Conservation (phyloP, 1,284 basidiomycete genomes). For the Inonotus hispidus region DNA sequence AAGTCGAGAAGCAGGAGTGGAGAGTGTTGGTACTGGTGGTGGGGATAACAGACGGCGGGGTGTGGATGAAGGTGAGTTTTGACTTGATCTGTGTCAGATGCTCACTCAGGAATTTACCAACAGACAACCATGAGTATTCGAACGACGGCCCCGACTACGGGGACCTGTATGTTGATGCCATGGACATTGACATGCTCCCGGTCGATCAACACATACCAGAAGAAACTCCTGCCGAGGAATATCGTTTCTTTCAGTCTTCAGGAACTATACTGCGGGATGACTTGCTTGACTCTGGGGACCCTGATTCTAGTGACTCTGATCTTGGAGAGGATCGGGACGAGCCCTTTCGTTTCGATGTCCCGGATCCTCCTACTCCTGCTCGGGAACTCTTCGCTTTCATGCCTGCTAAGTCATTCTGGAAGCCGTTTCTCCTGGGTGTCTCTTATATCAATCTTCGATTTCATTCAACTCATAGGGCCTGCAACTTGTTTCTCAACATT, state of each 20-base stretch:
- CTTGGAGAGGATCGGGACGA: neutral
- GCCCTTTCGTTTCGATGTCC: neutral
- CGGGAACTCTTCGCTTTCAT: neutral
- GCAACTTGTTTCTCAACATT: neutral
- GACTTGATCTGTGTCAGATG: neutral
- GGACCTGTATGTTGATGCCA: neutral
- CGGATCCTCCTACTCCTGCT: neutral
- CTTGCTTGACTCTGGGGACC: no score
- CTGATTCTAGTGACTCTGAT: neutral
- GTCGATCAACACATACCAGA: neutral
- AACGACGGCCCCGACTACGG: neutral
- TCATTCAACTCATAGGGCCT: neutral
- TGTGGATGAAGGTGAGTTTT: neutral
- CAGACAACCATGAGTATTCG: neutral
- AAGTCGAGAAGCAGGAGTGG: neutral
- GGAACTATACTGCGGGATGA: no score
- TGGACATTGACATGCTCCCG: neutral
- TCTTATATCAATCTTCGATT: constrained; percentile 1
- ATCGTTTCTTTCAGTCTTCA: no score
- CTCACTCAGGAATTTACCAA: neutral
- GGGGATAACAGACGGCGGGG: neutral
- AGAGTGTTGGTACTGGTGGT: neutral
- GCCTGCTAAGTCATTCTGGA: neutral
- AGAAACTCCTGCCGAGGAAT: no score
- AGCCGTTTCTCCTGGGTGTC: neutral